phyloP scores from a whole-genome alignment of 2,329 filamentous ascomycete species.

The Fusarium staphyleae region DNA sequence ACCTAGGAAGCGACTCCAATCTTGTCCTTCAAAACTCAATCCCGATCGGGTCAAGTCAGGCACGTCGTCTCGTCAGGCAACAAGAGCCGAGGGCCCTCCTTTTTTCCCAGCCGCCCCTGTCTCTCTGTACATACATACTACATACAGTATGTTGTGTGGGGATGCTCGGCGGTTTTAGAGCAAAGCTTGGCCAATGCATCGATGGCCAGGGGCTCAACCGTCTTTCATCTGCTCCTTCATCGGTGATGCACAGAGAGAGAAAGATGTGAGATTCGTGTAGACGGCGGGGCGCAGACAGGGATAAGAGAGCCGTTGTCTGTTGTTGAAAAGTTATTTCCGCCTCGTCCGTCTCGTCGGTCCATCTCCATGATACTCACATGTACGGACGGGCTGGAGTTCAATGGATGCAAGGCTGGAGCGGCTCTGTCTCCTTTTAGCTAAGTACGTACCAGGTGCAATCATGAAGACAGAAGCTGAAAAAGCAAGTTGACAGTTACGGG shows the following conservation, averaged over 20 bases:
- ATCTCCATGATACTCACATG: conserved; percentile 8
- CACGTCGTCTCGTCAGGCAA: conserved; percentile 23
- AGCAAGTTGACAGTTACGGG: conserved; percentile 19
- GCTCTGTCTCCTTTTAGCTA: not conserved
- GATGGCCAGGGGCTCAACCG: conserved; percentile 23
- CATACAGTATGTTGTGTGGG: too few relatives aligned
- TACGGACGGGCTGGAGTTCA: conserved; percentile 8
- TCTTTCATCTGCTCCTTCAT: conserved; percentile 7
- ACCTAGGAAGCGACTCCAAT: conserved; percentile 1
- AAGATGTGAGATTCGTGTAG: conserved; percentile 20
- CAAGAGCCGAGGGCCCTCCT: conserved; percentile 10
- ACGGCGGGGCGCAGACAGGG: not conserved
- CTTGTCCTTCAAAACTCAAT: conserved; percentile 20
- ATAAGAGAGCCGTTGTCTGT: not conserved
- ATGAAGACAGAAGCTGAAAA: too few relatives aligned
- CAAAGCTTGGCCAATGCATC: conserved; percentile 38
- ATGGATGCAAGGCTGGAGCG: conserved; percentile 10
- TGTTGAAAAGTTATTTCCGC: not conserved
- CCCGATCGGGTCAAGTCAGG: conserved; percentile 36
- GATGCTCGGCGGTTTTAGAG: conserved; percentile 29
- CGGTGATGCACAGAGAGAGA: conserved; percentile 9
- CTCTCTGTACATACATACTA: too few relatives aligned
- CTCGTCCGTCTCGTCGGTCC: too few relatives aligned
- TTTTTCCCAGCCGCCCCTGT: conserved; percentile 12
- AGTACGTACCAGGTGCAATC: too few relatives aligned